Evolutionary conservation across 768 basidiomycete genomes (phyloP), one percentile per base, ranked within the genome.

Genomic region (Kwoniella newhampshirensis): DNA sequence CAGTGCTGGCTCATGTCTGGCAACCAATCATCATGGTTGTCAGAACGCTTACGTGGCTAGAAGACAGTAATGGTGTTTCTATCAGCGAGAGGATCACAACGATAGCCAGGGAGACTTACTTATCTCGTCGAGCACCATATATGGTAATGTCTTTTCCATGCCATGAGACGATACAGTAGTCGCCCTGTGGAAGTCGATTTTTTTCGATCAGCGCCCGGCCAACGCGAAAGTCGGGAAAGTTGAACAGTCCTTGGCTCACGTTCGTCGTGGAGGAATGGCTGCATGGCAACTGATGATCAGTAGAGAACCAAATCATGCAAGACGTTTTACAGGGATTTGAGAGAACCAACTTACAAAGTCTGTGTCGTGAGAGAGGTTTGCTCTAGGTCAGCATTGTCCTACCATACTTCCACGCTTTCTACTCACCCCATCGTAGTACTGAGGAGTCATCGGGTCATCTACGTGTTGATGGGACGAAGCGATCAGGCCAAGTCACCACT

Each of bases 81-180:
- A n/a, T 5, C 9, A 28, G 13, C 40, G 25, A n/a, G n/a, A n/a
- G n/a, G n/a, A n/a, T n/a, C n/a, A n/a, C n/a, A n/a, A n/a, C n/a
- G n/a, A n/a, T n/a, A n/a, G n/a, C 8, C 5, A 5, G 25, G 5
- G 26, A 51, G 7, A 65, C 70, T 60, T 56, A 71, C 67, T 71
- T 68, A 17, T 49, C 37, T 28, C 70, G 57, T 15, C 67, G 41
- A 9, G 67, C 64, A 1, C 67, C 70, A 41, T 67, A 67, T 5
- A 71, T 43, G 6, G 65, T 45, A 15, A 71, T 68, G 51, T 71
- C 70, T 1, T 62, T 60, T 5, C 70, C 70, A 27, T 44, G 20
- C 70, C 70, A 71, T 8, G 42, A 54, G 26, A 71, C 50, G 18
- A 67, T 36, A 5, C 57, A 56, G 41, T 64, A 68, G 20, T 68